Evolutionary conservation across 164 flowering plant genomes (phyloP).

Genomic region (grape (Vitis vinifera)): DNA sequence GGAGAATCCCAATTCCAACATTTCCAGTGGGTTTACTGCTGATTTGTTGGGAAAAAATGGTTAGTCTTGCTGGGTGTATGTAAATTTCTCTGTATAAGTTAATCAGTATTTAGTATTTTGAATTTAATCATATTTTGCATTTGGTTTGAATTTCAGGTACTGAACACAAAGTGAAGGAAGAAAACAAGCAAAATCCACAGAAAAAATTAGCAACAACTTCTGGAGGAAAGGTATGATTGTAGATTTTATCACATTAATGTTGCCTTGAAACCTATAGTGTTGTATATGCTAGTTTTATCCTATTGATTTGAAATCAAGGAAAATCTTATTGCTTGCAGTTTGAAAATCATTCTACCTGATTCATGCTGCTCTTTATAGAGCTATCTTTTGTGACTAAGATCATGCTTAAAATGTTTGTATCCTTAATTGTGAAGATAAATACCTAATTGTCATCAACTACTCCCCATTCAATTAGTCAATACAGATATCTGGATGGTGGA

Average conservation of each 20-base stretch:
- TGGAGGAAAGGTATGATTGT: conserved; percentile 24
- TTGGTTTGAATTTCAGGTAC: conserved; percentile 22
- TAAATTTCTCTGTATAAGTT: neutral
- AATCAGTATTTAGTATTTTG: neutral
- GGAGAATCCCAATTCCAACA: conserved; percentile 13
- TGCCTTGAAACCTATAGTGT: neutral
- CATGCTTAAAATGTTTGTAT: too few relatives aligned
- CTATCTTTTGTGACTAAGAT: too few relatives aligned
- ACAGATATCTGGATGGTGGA: too few relatives aligned
- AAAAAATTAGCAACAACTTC: conserved; percentile 1
- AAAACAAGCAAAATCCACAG: conserved; percentile 11
- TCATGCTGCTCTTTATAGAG: too few relatives aligned
- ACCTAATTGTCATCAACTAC: too few relatives aligned
- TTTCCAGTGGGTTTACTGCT: conserved; percentile 10
- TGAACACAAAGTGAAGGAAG: conserved; percentile 11
- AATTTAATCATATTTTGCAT: neutral
- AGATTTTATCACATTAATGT: neutral
- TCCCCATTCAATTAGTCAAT: too few relatives aligned
- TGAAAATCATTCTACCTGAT: too few relatives aligned
- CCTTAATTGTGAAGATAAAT: too few relatives aligned
- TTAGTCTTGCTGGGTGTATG: conserved; percentile 18
- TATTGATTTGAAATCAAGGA: too few relatives aligned
- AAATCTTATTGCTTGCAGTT: too few relatives aligned
- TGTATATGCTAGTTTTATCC: too few relatives aligned
- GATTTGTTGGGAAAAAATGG: conserved; percentile 35